These are phyloP conservation scores for Oryza brachyantha DNA, from an alignment of 176 grass and related monocot species.

Conservation along the genomic window DNA sequence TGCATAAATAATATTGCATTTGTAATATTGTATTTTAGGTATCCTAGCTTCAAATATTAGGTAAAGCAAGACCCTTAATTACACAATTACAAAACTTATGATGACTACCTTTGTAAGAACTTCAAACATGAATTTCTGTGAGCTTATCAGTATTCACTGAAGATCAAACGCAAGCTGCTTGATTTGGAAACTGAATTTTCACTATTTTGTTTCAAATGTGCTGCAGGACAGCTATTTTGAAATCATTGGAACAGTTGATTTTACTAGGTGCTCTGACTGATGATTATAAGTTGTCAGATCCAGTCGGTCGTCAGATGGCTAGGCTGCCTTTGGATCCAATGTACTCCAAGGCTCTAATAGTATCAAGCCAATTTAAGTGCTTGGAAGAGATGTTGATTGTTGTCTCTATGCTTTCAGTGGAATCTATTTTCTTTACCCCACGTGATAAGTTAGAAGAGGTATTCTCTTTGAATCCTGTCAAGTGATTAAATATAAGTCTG, in stretches of 20 bases:
- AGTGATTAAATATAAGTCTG: not conserved
- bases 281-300: constrained; percentile 84
- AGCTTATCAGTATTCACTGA: not conserved
- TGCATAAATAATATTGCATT: too few relatives aligned
- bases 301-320: constrained; percentile 86
- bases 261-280: constrained; percentile 76
- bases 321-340: constrained; percentile 90
- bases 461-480: constrained; percentile 11
- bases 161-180: not conserved
- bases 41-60: not conserved
- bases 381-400: constrained; percentile 98
- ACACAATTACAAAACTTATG: not conserved
- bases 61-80: not conserved
- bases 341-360: constrained; percentile 88
- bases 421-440: constrained; percentile 88
- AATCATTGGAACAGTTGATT: constrained; percentile 88
- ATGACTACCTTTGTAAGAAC: not conserved
- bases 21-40: not conserved
- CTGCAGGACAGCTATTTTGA: constrained; percentile 81
- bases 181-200: not conserved
- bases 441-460: constrained; percentile 95
- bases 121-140: not conserved
- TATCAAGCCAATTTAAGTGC: constrained; percentile 81
- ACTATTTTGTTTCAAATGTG: constrained; percentile 20
- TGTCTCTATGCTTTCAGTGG: constrained; percentile 96